Evolutionary conservation across 495 filamentous ascomycete species (phyloP).

Genomic region (Aspergillus carlsbadensis): DNA sequence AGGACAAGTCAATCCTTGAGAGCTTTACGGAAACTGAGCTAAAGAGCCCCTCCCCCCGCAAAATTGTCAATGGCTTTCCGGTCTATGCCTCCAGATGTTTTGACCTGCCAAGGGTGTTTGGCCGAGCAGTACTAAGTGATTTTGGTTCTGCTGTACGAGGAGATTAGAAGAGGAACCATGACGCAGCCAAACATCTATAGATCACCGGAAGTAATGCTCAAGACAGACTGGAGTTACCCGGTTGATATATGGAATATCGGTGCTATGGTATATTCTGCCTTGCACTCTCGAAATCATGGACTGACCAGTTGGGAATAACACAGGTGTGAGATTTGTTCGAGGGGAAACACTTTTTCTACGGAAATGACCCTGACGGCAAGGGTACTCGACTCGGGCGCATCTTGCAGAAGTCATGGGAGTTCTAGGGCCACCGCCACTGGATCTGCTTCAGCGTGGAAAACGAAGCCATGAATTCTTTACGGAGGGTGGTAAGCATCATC

Average conservation of each 20-base stretch:
- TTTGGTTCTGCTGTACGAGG: conserved; percentile 77
- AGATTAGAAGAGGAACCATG: conserved; percentile 26
- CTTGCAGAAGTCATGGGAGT: conserved; percentile 46
- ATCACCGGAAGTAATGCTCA: conserved; percentile 49
- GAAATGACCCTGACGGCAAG: conserved; percentile 39
- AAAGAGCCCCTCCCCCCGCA: conserved; percentile 37
- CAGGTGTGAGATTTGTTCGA: conserved; percentile 20
- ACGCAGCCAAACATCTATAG: conserved; percentile 44
- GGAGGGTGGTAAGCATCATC: conserved; percentile 30
- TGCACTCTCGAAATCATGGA: conserved; percentile 12
- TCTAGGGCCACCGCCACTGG: conserved; percentile 45
- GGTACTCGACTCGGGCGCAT: conserved; percentile 43
- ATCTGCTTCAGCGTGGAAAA: conserved; percentile 37
- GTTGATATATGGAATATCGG: conserved; percentile 54
- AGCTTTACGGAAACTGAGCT: conserved; percentile 30
- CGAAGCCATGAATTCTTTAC: conserved; percentile 37
- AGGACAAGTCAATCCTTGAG: conserved; percentile 38
- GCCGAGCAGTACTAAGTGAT: conserved; percentile 57
- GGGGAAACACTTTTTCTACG: conserved; percentile 42
- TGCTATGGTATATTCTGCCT: conserved; percentile 38
- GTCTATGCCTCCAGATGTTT: conserved; percentile 39
- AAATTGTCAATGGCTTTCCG: conserved; percentile 28
- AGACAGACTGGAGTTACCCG: conserved; percentile 40
- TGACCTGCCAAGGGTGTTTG: conserved; percentile 30
- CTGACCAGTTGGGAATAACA: conserved; percentile 8